These are phyloP conservation scores for Tricholomella constricta DNA, from an alignment of 768 basidiomycete genomes.

Conservation along the genomic window DNA sequence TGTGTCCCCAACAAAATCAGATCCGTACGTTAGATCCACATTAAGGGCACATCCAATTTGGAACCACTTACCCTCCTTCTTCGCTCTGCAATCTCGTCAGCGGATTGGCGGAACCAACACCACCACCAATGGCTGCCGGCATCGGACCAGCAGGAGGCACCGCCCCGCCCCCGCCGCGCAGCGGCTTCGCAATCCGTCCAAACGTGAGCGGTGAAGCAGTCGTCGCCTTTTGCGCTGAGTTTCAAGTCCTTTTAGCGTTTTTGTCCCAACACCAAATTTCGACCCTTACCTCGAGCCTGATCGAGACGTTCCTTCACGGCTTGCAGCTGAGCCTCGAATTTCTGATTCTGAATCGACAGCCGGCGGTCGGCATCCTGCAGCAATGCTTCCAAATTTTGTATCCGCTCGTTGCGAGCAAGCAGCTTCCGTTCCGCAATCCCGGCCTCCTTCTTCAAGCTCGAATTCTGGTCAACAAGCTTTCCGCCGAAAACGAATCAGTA, in stretches of 20 bases:
- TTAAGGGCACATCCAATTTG: conserved; percentile 16
- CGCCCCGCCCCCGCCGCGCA: conserved; percentile 88
- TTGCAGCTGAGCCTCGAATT: conserved; percentile 92
- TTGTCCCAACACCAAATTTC: conserved; percentile 11
- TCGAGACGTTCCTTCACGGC: conserved; percentile 90
- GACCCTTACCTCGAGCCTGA: conserved; percentile 79
- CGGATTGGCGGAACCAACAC: conserved; percentile 60
- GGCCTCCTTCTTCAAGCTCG: conserved; percentile 94
- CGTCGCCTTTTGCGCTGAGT: conserved; percentile 75
- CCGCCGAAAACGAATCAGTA: conserved; percentile 16
- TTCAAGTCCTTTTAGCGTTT: conserved; percentile 12
- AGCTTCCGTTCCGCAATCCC: conserved; percentile 96
- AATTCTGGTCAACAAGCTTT: conserved; percentile 98
- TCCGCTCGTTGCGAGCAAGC: conserved; percentile 94
- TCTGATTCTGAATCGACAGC: conserved; percentile 90
- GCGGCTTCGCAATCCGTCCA: conserved; percentile 95
- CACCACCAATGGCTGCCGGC: conserved; percentile 42
- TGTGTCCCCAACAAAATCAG: conserved; percentile 16
- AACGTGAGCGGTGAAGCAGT: conserved; percentile 75
- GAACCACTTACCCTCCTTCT: conserved; percentile 57
- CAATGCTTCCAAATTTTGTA: conserved; percentile 92
- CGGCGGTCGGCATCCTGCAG: conserved; percentile 94
- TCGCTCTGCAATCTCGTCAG: conserved; percentile 78
- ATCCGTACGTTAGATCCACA: conserved; percentile 13
- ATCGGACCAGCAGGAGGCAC: conserved; percentile 40